phyloP scores from a whole-genome alignment of 352 stramenopile species.

The Phytophthora sansomeana region DNA sequence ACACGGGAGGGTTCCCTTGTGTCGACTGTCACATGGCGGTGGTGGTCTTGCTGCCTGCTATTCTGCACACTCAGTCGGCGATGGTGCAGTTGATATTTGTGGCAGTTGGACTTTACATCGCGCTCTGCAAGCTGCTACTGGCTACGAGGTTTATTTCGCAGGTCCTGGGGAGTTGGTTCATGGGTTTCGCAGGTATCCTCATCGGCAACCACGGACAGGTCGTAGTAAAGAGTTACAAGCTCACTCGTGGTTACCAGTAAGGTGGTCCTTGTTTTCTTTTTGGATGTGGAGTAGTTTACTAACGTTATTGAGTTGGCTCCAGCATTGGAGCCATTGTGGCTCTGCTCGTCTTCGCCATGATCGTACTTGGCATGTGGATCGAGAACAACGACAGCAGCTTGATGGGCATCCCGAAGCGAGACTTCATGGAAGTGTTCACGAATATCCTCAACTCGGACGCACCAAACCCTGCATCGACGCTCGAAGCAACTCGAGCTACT shows the following conservation, averaged over 20 bases:
- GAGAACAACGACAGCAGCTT: conserved; percentile 82
- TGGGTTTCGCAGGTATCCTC: conserved; percentile 60
- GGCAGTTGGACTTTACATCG: conserved; percentile 21
- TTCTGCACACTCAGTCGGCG: conserved; percentile 48
- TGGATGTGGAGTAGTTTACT: not conserved
- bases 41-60: conserved; percentile 67
- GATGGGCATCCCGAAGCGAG: conserved; percentile 63
- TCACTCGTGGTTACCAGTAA: conserved; percentile 59
- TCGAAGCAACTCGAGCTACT: not conserved
- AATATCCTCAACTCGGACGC: conserved; percentile 69
- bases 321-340: conserved; percentile 56
- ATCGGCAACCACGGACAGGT: conserved; percentile 68
- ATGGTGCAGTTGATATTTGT: conserved; percentile 41
- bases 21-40: conserved; percentile 82
- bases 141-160: conserved; percentile 64
- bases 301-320: not conserved
- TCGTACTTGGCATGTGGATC: conserved; percentile 69
- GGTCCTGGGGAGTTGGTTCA: conserved; percentile 67
- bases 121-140: conserved; percentile 59
- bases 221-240: conserved; percentile 52
- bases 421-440: conserved; percentile 69
- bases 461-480: conserved; percentile 9
- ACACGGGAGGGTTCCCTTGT: conserved; percentile 69
- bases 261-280: not conserved
- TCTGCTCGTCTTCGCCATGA: conserved; percentile 56